Evolutionary conservation across 1,139 yeast genomes (phyloP).

Genomic region (Zygoascus hellenicus): DNA sequence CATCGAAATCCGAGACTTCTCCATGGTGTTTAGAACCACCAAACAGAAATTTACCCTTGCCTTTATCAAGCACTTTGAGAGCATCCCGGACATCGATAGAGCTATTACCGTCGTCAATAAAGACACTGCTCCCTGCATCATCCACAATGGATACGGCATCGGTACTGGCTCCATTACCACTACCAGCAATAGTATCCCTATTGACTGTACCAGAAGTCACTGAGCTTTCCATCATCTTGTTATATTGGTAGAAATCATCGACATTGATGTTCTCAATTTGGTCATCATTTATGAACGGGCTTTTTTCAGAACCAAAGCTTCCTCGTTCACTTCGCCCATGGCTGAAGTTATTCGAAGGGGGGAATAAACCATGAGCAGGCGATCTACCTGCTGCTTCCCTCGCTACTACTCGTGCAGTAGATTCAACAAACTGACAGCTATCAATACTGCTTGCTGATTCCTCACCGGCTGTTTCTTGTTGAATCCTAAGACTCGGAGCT

Average conservation of each 20-base stretch:
- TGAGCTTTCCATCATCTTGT: neutral
- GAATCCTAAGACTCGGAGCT: neutral
- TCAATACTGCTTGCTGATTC: too few relatives aligned
- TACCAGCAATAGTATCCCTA: neutral
- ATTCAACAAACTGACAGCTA: too few relatives aligned
- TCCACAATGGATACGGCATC: slow-evolving; percentile 16
- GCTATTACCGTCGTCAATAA: slow-evolving; percentile 32
- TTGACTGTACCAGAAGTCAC: neutral
- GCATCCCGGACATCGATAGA: slow-evolving; percentile 25
- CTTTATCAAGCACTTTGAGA: slow-evolving; percentile 17
- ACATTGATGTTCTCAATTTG: slow-evolving; percentile 1
- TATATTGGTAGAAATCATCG: slow-evolving; percentile 1
- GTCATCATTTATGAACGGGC: neutral
- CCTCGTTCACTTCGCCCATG: neutral
- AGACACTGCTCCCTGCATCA: slow-evolving; percentile 32
- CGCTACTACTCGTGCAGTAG: neutral
- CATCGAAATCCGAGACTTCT: slow-evolving; percentile 34
- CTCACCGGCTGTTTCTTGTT: neutral
- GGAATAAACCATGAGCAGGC: slow-evolving; percentile 4
- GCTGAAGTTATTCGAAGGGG: neutral
- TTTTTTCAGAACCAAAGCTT: neutral
- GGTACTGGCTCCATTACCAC: neutral
- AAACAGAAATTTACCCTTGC: slow-evolving; percentile 9
- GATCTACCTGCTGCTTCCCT: neutral
- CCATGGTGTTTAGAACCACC: slow-evolving; percentile 1